A percentile compares a stretch with the other conserved stretches of the same genome.
phyloP scores from a whole-genome alignment of 371 early-diverging fungal species.

The Apophysomyces elegans region DNA sequence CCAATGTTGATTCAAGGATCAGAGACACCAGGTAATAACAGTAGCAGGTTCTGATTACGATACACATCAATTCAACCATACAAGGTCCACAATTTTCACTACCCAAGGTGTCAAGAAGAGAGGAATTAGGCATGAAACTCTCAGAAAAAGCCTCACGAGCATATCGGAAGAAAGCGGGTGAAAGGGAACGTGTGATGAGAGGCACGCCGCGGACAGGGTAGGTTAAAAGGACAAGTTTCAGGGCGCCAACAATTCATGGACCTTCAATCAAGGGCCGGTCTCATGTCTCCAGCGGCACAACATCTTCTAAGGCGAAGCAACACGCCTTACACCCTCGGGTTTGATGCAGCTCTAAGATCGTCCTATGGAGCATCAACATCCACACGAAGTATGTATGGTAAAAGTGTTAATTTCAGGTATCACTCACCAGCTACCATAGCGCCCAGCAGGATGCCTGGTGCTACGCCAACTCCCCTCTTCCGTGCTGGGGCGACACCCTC shows the following conservation, averaged over 20 bases:
- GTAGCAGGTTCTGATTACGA: not conserved
- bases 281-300: constrained; percentile 53
- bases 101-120: constrained; percentile 68
- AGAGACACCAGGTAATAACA: constrained; percentile 42
- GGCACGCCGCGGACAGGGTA: constrained; percentile 46
- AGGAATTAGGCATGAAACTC: constrained; percentile 65
- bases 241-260: too few species aligned
- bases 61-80: not conserved
- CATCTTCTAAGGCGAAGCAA: constrained; percentile 42
- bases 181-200: constrained; percentile 18
- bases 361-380: constrained; percentile 33
- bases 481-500: constrained; percentile 44
- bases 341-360: constrained; percentile 44
- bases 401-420: not conserved
- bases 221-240: constrained; percentile 2
- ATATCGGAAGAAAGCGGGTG: constrained; percentile 43
- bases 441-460: constrained; percentile 22
- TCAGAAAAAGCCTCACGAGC: constrained; percentile 70
- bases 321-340: constrained; percentile 29
- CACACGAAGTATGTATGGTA: constrained; percentile 6
- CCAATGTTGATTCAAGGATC: constrained; percentile 60
- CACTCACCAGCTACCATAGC: not conserved
- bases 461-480: constrained; percentile 46
- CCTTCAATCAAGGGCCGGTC: constrained; percentile 26
- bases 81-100: constrained; percentile 60